These are phyloP conservation scores for Gautieria morchelliformis DNA, from an alignment of 768 basidiomycete genomes.

Conservation along the genomic window DNA sequence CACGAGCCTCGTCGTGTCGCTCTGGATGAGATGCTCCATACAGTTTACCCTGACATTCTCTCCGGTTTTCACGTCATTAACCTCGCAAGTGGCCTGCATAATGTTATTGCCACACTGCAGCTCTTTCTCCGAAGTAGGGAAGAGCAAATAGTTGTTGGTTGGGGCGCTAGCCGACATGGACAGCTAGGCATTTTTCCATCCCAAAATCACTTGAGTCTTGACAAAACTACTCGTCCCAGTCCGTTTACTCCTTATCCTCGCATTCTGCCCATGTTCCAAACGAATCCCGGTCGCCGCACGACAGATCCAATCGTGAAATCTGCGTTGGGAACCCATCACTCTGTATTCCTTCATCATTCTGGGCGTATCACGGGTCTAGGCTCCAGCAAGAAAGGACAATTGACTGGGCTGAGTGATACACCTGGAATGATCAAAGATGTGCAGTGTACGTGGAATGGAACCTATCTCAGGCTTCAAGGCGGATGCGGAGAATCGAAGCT, in stretches of 20 bases:
- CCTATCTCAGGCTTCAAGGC: conserved; percentile 36
- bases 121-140: conserved; percentile 14
- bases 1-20: conserved; percentile 1
- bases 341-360: conserved; percentile 33
- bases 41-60: conserved; percentile 20
- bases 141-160: conserved; percentile 43
- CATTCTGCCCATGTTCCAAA: background rate
- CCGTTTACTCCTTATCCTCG: background rate
- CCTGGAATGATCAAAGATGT: conserved; percentile 16
- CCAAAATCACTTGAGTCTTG: background rate
- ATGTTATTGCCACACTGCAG: conserved; percentile 46
- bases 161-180: conserved; percentile 81
- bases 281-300: background rate
- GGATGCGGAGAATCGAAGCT: conserved; percentile 12
- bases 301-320: conserved; percentile 20
- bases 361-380: conserved; percentile 49
- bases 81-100: conserved; percentile 60
- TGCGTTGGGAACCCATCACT: conserved; percentile 45
- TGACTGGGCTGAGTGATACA: conserved; percentile 26
- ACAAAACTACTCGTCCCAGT: background rate
- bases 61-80: conserved; percentile 28
- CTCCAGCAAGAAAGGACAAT: conserved; percentile 62
- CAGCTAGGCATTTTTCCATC: conserved; percentile 49
- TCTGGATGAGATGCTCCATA: conserved; percentile 7
- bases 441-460: conserved; percentile 75